Percentiles rank a stretch among this genome's conserved stretches.
Evolutionary conservation across 805 yeast species (phyloP).

Genomic region (Candida krabiensis): DNA sequence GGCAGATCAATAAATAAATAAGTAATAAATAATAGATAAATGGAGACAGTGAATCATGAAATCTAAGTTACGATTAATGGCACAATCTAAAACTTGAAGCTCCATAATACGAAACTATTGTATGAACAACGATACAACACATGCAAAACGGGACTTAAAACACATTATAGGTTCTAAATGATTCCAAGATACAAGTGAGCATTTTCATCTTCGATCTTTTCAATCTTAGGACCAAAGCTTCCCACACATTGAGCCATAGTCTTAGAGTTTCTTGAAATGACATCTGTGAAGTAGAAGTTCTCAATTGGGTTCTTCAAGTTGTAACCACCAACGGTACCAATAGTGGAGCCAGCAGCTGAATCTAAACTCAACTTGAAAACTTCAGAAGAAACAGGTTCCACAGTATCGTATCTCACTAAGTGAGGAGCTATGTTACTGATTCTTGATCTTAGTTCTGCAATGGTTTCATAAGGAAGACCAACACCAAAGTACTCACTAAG

Average conservation of each 20-base stretch:
- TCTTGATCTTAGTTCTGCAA: conserved; percentile 64
- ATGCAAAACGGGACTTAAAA: conserved; percentile 2
- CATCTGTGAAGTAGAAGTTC: conserved; percentile 87
- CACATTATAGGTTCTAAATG: conserved; percentile 18
- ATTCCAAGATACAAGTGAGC: conserved; percentile 34
- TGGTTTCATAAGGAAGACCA: conserved; percentile 74
- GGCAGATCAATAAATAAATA: conserved; percentile 14
- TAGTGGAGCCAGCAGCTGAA: conserved; percentile 30
- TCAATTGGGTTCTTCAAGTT: conserved; percentile 67
- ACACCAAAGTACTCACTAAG: conserved; percentile 72
- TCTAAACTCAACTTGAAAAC: conserved; percentile 58
- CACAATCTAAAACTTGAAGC: neutral
- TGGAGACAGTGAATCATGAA: conserved; percentile 1
- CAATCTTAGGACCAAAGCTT: conserved; percentile 65
- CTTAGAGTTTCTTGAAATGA: conserved; percentile 81
- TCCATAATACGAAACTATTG: neutral
- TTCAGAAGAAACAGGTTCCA: conserved; percentile 65
- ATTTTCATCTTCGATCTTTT: conserved; percentile 52
- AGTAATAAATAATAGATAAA: conserved; percentile 5
- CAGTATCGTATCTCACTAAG: conserved; percentile 68
- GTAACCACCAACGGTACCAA: conserved; percentile 39
- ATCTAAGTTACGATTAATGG: neutral
- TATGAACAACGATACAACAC: conserved; percentile 2
- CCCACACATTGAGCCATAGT: conserved; percentile 88
- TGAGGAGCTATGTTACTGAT: conserved; percentile 79